Evolutionary conservation across 2,329 filamentous ascomycete species (phyloP).

Genomic region (Fusarium sp.): DNA sequence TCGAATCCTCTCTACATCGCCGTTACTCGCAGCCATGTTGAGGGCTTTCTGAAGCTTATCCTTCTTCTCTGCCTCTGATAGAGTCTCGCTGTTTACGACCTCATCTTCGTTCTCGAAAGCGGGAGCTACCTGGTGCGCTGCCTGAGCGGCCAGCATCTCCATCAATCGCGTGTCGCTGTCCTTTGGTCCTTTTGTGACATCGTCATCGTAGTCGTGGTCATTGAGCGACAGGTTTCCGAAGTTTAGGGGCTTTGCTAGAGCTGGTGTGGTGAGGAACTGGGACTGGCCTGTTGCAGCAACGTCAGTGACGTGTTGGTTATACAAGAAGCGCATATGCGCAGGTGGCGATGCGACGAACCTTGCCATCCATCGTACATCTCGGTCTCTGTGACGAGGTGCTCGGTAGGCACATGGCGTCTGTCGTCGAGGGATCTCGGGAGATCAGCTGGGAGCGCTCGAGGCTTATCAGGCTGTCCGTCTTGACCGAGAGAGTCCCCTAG

Average conservation of each 20-base stretch:
- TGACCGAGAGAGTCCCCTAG: slow-evolving; percentile 61
- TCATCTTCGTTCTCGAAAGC: slow-evolving; percentile 82
- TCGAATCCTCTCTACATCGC: slow-evolving; percentile 83
- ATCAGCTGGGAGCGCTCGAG: slow-evolving; percentile 77
- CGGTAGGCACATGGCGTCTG: slow-evolving; percentile 73
- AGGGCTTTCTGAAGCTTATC: slow-evolving; percentile 85
- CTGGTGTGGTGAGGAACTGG: slow-evolving; percentile 89
- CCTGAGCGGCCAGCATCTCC: slow-evolving; percentile 95
- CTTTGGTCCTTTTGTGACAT: slow-evolving; percentile 62
- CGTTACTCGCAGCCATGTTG: slow-evolving; percentile 96
- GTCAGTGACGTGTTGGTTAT: slow-evolving; percentile 44
- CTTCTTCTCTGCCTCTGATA: slow-evolving; percentile 81
- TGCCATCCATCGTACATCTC: slow-evolving; percentile 99
- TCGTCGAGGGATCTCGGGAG: slow-evolving; percentile 93
- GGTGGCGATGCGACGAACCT: slow-evolving; percentile 63
- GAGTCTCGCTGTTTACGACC: slow-evolving; percentile 77
- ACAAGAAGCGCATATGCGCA: slow-evolving; percentile 28
- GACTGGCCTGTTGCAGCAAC: slow-evolving; percentile 77
- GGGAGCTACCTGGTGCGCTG: slow-evolving; percentile 79
- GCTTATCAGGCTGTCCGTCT: slow-evolving; percentile 55
- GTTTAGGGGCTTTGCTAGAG: slow-evolving; percentile 82
- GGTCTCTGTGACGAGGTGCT: slow-evolving; percentile 77
- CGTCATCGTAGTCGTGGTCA: slow-evolving; percentile 78
- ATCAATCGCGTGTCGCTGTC: slow-evolving; percentile 90
- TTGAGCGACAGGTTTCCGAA: slow-evolving; percentile 86